Conservation (phyloP, 345 rosid genomes). For the Pistacia vera region DNA sequence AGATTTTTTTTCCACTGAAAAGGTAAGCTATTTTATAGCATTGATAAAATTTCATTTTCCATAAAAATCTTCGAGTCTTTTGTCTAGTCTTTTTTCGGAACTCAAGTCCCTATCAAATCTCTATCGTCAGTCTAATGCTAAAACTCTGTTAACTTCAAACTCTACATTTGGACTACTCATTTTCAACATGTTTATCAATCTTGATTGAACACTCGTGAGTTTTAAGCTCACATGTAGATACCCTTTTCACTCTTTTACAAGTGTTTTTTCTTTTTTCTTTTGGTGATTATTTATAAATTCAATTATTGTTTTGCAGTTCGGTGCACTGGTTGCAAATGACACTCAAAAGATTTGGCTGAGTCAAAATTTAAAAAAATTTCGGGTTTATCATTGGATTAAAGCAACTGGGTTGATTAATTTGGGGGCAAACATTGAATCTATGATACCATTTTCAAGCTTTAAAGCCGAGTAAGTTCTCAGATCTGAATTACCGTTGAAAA, state of each 20-base stretch:
- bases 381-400: slow-evolving; percentile 25
- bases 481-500: slow-evolving; percentile 51
- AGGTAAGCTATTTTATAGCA: slow-evolving; percentile 33
- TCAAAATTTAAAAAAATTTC: slow-evolving; percentile 23
- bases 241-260: background rate
- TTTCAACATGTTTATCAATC: slow-evolving; percentile 23
- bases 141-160: slow-evolving; percentile 28
- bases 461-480: slow-evolving; percentile 66
- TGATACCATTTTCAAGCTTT: slow-evolving; percentile 30
- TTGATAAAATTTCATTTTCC: slow-evolving; percentile 24
- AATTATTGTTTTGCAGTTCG: slow-evolving; percentile 22
- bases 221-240: slow-evolving; percentile 14
- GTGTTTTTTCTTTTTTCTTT: slow-evolving; percentile 15
- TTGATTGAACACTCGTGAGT: slow-evolving; percentile 32
- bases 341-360: slow-evolving; percentile 23
- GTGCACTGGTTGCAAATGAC: slow-evolving; percentile 26
- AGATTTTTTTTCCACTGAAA: slow-evolving; percentile 10
- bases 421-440: slow-evolving; percentile 26
- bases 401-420: slow-evolving; percentile 36
- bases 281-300: slow-evolving; percentile 11
- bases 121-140: slow-evolving; percentile 33
- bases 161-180: slow-evolving; percentile 28
- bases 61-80: slow-evolving; percentile 21
- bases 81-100: slow-evolving; percentile 31
- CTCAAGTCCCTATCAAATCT: slow-evolving; percentile 39